Conservation (phyloP, 257 asterid genomes). For the Catharanthus roseus region DNA sequence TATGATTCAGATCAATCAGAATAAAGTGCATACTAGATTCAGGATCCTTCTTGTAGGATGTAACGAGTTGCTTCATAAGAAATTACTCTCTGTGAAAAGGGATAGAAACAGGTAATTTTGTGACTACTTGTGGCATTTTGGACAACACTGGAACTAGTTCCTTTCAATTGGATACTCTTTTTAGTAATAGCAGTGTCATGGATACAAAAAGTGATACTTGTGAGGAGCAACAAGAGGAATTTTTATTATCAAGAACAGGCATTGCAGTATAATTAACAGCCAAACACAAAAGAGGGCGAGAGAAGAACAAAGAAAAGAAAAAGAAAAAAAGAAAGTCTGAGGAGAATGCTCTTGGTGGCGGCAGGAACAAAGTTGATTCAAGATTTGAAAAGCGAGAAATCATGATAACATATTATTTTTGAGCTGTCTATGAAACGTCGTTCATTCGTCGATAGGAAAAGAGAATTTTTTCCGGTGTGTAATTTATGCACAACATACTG, state of each 20-base stretch:
- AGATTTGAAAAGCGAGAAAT: not conserved
- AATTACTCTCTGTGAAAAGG: not conserved
- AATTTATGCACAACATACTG: not conserved
- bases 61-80: not conserved
- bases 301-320: no score
- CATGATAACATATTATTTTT: no score
- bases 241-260: not conserved
- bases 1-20: not conserved
- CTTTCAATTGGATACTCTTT: not conserved
- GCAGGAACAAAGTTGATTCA: not conserved
- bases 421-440: no score
- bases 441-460: not conserved
- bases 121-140: not conserved
- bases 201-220: not conserved
- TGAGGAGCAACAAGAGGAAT: not conserved
- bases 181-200: not conserved
- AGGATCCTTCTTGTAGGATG: no score
- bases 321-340: not conserved
- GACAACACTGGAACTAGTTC: not conserved
- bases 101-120: not conserved
- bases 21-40: not conserved
- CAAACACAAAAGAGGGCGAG: no score
- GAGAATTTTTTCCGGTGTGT: not conserved
- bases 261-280: not conserved
- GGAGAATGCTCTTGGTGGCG: not conserved